These are phyloP conservation scores for Quercus ilex DNA, from an alignment of 306 rosid species.

Conservation along the genomic window DNA sequence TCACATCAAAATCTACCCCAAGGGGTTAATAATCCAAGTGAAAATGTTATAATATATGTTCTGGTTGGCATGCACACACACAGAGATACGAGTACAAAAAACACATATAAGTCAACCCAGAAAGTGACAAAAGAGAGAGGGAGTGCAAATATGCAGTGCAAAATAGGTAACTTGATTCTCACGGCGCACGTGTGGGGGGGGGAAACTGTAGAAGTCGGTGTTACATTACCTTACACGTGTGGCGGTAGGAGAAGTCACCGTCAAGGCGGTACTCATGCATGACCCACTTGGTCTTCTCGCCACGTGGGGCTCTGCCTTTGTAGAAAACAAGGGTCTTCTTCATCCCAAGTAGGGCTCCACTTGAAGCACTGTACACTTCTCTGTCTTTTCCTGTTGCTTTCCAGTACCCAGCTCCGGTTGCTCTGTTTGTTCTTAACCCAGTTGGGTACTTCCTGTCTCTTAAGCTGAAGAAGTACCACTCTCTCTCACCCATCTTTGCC, in stretches of 20 bases:
- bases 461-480: constrained; percentile 77
- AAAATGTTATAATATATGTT: constrained; percentile 1
- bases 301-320: constrained; percentile 83
- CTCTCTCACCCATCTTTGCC: constrained; percentile 79
- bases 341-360: constrained; percentile 56
- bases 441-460: constrained; percentile 85
- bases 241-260: constrained; percentile 44
- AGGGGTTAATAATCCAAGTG: constrained; percentile 6
- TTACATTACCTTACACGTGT: constrained; percentile 37
- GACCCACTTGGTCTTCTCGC: constrained; percentile 84
- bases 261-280: constrained; percentile 90
- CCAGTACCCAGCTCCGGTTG: constrained; percentile 83
- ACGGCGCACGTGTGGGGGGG: constrained; percentile 10
- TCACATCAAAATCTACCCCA: constrained; percentile 4
- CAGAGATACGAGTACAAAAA: too few species aligned
- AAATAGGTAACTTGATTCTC: neutral
- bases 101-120: constrained; percentile 31
- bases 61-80: neutral
- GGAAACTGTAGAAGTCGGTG: neutral
- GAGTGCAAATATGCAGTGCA: neutral
- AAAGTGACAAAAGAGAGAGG: constrained; percentile 29
- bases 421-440: constrained; percentile 71
- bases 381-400: constrained; percentile 85
- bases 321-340: constrained; percentile 89
- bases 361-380: constrained; percentile 41